Conservation (phyloP, 345 rosid genomes). For the Moringa oleifera region DNA sequence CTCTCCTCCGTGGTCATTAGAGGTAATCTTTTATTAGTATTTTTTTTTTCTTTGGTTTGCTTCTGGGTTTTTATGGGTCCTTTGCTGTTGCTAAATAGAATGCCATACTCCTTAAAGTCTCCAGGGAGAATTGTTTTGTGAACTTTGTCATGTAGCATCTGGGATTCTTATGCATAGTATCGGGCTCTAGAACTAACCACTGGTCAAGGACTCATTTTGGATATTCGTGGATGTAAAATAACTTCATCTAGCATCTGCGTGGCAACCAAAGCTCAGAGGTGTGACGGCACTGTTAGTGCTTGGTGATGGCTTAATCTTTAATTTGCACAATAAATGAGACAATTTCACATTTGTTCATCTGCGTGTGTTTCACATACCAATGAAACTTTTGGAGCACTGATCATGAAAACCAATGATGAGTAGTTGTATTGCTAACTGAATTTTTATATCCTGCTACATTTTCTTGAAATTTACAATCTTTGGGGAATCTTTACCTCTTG, state of each 20-base stretch:
- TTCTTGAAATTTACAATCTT: neutral
- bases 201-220: too few species aligned
- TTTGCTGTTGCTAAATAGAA: neutral
- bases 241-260: too few species aligned
- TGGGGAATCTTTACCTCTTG: neutral
- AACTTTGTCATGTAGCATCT: too few species aligned
- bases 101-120: neutral
- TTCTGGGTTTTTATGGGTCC: too few species aligned
- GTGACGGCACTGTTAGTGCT: too few species aligned
- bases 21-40: slow-evolving; percentile 32
- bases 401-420: neutral
- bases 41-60: neutral
- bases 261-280: too few species aligned
- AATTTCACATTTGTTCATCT: neutral
- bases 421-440: neutral
- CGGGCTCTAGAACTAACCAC: too few species aligned
- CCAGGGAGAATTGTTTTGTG: neutral
- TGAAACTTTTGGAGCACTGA: neutral
- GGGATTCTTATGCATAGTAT: too few species aligned
- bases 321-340: too few species aligned
- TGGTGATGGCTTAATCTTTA: too few species aligned
- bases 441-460: neutral
- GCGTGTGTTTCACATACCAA: neutral
- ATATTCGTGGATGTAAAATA: too few species aligned
- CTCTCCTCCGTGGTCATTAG: slow-evolving; percentile 61